Conservation (phyloP, 2,329 filamentous ascomycete species). For the Neofusicoccum parvum region DNA sequence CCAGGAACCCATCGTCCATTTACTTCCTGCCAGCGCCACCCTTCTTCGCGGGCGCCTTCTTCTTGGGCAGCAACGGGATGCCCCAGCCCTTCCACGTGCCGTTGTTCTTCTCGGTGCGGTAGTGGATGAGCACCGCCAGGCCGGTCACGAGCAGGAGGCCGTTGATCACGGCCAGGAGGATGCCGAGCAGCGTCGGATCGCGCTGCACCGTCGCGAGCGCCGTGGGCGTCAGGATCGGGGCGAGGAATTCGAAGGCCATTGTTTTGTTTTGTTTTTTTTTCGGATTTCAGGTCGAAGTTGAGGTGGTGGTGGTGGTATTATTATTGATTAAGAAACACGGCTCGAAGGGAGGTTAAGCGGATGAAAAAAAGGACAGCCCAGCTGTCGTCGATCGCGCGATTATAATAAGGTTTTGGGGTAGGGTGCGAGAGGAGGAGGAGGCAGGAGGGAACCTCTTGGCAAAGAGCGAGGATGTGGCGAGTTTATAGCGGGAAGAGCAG, state of each 20-base stretch:
- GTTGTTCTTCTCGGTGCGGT: conserved; percentile 22
- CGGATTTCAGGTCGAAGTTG: not conserved
- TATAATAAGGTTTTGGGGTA: not conserved
- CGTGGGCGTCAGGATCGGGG: conserved; percentile 24
- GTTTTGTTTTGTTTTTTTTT: not conserved
- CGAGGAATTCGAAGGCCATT: conserved; percentile 25
- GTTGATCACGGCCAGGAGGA: conserved; percentile 20
- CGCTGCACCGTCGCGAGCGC: conserved; percentile 25
- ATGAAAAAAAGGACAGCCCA: not conserved
- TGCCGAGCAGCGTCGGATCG: conserved; percentile 23
- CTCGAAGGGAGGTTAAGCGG: too few species aligned
- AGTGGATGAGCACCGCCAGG: conserved; percentile 19
- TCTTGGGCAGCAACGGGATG: not conserved
- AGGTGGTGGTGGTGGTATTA: not conserved
- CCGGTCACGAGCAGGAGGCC: conserved; percentile 6
- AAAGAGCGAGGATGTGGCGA: not conserved
- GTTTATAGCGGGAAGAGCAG: not conserved
- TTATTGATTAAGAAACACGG: not conserved
- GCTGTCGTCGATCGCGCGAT: not conserved
- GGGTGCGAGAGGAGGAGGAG: not conserved
- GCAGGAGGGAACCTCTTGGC: not conserved
- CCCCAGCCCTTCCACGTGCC: conserved; percentile 20
- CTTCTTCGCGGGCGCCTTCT: conserved; percentile 1
- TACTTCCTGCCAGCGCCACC: not conserved
- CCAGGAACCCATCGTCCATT: not conserved